phyloP scores from a whole-genome alignment of 2,329 filamentous ascomycete species.

The Ophiostoma piceae region DNA sequence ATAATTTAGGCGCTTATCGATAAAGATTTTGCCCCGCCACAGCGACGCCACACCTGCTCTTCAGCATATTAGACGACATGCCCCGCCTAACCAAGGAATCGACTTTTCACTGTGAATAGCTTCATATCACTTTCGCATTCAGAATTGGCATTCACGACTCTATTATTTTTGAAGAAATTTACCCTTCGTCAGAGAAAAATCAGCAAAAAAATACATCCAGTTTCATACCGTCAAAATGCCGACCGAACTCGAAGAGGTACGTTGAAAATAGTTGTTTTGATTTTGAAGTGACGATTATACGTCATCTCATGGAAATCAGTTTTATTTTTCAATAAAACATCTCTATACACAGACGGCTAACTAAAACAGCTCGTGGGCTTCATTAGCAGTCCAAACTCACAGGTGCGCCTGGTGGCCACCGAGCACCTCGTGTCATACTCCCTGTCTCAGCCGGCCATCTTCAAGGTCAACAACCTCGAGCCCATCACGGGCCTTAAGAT shows the following conservation, averaged over 20 bases:
- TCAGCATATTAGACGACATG: constrained; percentile 6
- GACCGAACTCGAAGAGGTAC: constrained; percentile 70
- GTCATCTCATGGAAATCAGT: not conserved
- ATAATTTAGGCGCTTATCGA: constrained; percentile 19
- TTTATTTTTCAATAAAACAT: not conserved
- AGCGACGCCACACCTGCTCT: constrained; percentile 19
- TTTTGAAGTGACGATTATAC: not conserved
- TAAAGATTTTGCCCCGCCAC: constrained; percentile 21
- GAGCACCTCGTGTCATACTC: constrained; percentile 86
- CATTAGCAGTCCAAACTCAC: constrained; percentile 83
- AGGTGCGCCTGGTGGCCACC: constrained; percentile 78
- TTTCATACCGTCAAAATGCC: constrained; percentile 50
- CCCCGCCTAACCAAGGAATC: constrained; percentile 22
- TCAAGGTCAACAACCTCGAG: constrained; percentile 72
- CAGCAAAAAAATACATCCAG: not conserved
- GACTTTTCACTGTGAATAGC: constrained; percentile 22
- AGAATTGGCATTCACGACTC: not conserved
- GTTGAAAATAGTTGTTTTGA: not conserved
- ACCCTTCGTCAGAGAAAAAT: not conserved
- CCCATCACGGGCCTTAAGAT: constrained; percentile 86
- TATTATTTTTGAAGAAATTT: not conserved
- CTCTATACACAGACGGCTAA: not conserved
- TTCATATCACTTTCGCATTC: constrained; percentile 13
- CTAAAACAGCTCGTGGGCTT: constrained; percentile 74
- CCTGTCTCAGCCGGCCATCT: constrained; percentile 65